A percentile compares a stretch with the other conserved stretches of the same genome.
These are phyloP conservation scores for Alternaria alternata DNA, from an alignment of 2,329 filamentous ascomycete species.

Conservation along the genomic window DNA sequence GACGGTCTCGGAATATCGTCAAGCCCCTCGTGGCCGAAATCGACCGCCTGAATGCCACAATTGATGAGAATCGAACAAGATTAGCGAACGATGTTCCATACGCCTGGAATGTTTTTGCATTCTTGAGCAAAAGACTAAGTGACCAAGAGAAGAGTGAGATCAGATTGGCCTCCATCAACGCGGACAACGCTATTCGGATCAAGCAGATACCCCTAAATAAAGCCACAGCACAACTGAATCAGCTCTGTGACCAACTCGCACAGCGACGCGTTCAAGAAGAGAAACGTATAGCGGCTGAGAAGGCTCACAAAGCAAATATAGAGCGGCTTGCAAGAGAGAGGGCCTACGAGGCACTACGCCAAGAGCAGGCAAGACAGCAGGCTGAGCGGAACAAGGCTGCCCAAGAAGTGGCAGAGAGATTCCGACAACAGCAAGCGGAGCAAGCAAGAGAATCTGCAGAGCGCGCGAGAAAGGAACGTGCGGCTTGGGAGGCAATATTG, in stretches of 20 bases:
- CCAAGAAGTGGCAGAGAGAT: background rate
- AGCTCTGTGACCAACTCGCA: background rate
- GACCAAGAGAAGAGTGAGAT: constrained; percentile 9
- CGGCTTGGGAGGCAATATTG: background rate
- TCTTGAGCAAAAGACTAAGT: background rate
- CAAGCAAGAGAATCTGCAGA: background rate
- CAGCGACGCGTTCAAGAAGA: background rate
- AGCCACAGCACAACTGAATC: background rate
- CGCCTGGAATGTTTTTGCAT: constrained; percentile 5
- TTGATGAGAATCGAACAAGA: background rate
- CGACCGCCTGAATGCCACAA: background rate
- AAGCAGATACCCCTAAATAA: background rate
- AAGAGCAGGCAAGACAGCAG: constrained; percentile 1
- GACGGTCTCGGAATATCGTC: background rate
- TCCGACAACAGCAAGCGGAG: background rate
- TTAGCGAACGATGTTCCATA: background rate
- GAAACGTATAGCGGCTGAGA: background rate
- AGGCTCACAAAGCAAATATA: background rate
- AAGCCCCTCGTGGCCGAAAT: constrained; percentile 1
- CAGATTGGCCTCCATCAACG: background rate
- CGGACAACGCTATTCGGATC: background rate
- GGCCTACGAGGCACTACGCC: background rate
- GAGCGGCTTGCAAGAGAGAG: background rate
- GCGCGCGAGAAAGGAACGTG: background rate
- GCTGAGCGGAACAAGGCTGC: constrained; percentile 1